Base-by-base conservation (phyloP, 176 grass and related monocot species). In the Otatea glauca region DNA sequence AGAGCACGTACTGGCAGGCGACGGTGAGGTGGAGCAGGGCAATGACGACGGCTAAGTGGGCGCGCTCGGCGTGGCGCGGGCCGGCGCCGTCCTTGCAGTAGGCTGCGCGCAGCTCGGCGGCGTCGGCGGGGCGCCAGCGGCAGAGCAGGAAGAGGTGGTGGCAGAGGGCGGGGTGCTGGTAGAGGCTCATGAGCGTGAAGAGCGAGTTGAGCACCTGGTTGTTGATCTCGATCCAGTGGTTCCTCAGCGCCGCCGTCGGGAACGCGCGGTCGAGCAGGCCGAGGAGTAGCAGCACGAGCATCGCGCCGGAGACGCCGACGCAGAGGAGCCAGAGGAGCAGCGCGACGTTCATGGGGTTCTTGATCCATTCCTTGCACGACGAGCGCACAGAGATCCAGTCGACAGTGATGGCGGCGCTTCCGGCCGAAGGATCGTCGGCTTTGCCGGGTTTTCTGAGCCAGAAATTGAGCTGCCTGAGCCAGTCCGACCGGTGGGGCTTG, bases 201-300 rank as follows among this genome's bases (percentile, higher is more conserved):
- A 97, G 89, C 56, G 89, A 87, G 85, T 97, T 97, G 27, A 97
- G 90, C 23, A 97, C 49, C 76, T 94, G 94, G 88, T 90, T 94
- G 83, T 92, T 87, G 67, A 92, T 78, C 82, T 97, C 94, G 21
- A 94, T 85, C 92, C 94, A 97, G 11, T 70, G 76, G 34, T 72
- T 79, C 85, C 92, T 88, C 3, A 59, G 42, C 2, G 70, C 84
- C 27, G 78, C 61, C 35, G 79, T 65, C 9, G 92, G 88, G 67
- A 97, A 87, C 7, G 83, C 83, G 0, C 45, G 25, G 68, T 97
- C 77, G 70, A 97, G 88, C 0, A 88, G 65, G 9, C 92, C 94
- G 3, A 92, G 84, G 71, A 97, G 80, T 58, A 97, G 90, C 0
- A 97, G 68, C 11, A 58, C 80, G 6, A 90, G 48, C 86, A 97